Base-by-base conservation (phyloP, 78 protist species). In the Salpingoeca rosetta region DNA sequence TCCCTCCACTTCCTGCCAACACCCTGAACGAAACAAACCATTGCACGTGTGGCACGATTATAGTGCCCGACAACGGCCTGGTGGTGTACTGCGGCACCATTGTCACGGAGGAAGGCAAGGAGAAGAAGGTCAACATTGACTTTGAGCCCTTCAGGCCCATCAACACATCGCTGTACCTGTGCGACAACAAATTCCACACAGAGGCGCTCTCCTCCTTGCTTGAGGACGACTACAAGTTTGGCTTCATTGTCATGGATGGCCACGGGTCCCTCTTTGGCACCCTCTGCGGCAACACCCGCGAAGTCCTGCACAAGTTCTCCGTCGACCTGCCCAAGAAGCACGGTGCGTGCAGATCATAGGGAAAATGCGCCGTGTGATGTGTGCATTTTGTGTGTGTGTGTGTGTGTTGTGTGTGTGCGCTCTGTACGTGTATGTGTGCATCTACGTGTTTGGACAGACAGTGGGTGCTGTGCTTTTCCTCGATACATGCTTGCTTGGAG, bases 291-390 rank as follows among this genome's bases (percentile, higher is more conserved):
- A 98, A 91, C 93, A 89, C 97, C 3, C 90, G 99, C 37, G 95
- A 92, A 24, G 88, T 97, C 2, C 84, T 99, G n/a, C 97, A 94
- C 80, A 96, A 93, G 85, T 92, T 98, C 91, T 57, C 96, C 10
- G 99, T 98, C 51, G 99, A 99, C 37, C 94, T 99, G 28, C 99
- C 99, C 42, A 98, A 98, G 97, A 99, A 99, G 93, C 99, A 98
- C 92, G 98, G 99, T 41, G 65, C 51, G 65, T 40, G 0, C n/a
- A n/a, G n/a, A n/a, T n/a, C n/a, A n/a, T n/a, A n/a, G n/a, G n/a
- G n/a, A n/a, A n/a, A n/a, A n/a, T n/a, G n/a, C n/a, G n/a, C n/a
- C n/a, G n/a, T n/a, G n/a, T n/a, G n/a, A n/a, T n/a, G n/a, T n/a
- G n/a, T n/a, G n/a, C n/a, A n/a, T n/a, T n/a, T n/a, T n/a, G n/a